These are phyloP conservation scores for Eimeria nieschulzi DNA, from an alignment of 169 alveolate species.

Conservation along the genomic window DNA sequence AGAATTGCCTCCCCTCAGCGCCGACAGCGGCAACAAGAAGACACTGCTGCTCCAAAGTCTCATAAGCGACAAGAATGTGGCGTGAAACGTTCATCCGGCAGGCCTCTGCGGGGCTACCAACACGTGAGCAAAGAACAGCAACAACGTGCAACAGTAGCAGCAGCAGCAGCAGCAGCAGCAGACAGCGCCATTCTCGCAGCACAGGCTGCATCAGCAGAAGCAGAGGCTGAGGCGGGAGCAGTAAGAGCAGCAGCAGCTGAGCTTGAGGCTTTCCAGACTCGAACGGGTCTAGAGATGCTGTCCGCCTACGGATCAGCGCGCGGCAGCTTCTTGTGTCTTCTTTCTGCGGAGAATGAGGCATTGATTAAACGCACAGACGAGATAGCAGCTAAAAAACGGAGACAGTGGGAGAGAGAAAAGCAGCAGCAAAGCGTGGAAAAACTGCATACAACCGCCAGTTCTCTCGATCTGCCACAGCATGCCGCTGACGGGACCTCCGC, in stretches of 20 bases:
- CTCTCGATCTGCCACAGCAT: neutral
- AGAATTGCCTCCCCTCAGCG: neutral
- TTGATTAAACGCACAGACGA: neutral
- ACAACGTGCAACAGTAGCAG: slow-evolving; percentile 43
- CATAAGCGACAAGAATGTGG: neutral
- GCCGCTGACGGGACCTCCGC: too few species aligned
- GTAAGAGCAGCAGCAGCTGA: slow-evolving; percentile 37
- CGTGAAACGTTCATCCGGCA: neutral
- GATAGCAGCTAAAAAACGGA: neutral
- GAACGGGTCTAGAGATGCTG: slow-evolving; percentile 12
- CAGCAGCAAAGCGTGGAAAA: slow-evolving; percentile 6
- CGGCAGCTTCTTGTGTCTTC: neutral
- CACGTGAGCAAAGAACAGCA: neutral
- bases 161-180: slow-evolving; percentile 16
- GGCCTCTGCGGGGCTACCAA: slow-evolving; percentile 3
- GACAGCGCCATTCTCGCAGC: neutral
- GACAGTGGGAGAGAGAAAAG: neutral
- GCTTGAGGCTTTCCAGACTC: neutral
- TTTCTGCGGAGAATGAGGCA: neutral
- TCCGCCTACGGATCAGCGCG: neutral
- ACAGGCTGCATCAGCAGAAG: slow-evolving; percentile 31
- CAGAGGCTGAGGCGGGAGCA: slow-evolving; percentile 42
- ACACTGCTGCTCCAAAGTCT: neutral
- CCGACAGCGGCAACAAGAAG: neutral
- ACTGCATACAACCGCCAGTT: slow-evolving; percentile 27